Base-by-base conservation (phyloP, 2,329 filamentous ascomycete genomes). In the Ophiostoma populinum region DNA sequence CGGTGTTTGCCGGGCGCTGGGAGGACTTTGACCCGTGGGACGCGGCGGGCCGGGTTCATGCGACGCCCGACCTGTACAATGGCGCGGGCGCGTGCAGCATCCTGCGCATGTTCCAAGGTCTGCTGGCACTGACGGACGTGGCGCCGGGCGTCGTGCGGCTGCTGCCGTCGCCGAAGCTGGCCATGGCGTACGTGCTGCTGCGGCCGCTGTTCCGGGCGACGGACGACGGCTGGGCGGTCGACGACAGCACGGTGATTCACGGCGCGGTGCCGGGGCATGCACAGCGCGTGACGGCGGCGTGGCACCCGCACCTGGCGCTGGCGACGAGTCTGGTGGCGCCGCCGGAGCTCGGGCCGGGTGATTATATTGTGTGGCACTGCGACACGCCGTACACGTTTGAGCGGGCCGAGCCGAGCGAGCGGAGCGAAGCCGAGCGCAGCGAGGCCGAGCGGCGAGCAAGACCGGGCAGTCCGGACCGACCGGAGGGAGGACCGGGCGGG, bases 291-390 rank as follows among this genome's bases (percentile, higher is more conserved):
- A 70, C 66, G 2, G 65, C 68, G 45, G 56, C 60, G 9, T 70
- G 66, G 66, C 66, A 70, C 44, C 66, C 67, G 15, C 67, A 70
- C 38, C 55, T 70, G 10, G 56, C 62, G 46, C 57, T 70, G 30
- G 57, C 63, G 39, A 55, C 57, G 37, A 69, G 62, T 41, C 60
- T 70, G 41, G 58, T 70, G 38, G 64, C 65, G n/a, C 57, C 68
- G 31, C 66, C 66, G 4, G 64, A 62, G 8, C 49, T 70, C 28
- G 62, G 63, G 40, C 58, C 63, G 0, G 66, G 66, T 45, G 66
- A 70, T 54, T 70, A 70, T 47, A 65, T 70, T 40, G 52, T 70
- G 43, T 70, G 66, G 66, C 66, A 70, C 45, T 65, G 65, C 16
- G 66, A 70, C 43, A 58, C 68, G 40, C 61, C 65, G 7, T 70